A percentile compares a stretch with the other conserved stretches of the same genome.
Evolutionary conservation across 2,329 filamentous ascomycete species (phyloP).

Genomic region (Aspergillus persii): DNA sequence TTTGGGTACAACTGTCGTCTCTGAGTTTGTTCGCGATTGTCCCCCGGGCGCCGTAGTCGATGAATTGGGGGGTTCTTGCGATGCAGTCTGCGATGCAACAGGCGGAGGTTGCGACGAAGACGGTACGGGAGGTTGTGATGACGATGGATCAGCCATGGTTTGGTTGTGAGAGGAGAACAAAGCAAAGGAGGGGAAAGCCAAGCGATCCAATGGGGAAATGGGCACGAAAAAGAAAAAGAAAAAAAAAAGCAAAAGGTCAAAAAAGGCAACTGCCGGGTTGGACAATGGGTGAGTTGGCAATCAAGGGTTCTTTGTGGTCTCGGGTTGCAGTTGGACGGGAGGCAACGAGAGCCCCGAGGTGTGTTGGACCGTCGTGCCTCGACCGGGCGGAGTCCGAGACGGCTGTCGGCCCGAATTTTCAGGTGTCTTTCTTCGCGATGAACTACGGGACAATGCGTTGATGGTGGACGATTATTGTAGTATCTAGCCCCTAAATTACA

Average conservation of each 20-base stretch:
- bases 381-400: too few species aligned
- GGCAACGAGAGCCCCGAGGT: background rate
- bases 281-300: constrained; percentile 5
- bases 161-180: constrained; percentile 20
- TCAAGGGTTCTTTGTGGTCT: background rate
- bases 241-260: constrained; percentile 11
- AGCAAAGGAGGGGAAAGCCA: constrained; percentile 2
- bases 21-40: constrained; percentile 10
- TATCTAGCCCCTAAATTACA: background rate
- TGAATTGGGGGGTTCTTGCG: constrained; percentile 23
- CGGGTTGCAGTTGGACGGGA: background rate
- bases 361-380: background rate
- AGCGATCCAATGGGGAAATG: constrained; percentile 2
- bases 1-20: constrained; percentile 20
- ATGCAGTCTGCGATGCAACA: constrained; percentile 20
- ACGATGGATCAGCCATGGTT: constrained; percentile 37
- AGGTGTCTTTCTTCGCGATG: background rate
- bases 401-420: background rate
- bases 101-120: constrained; percentile 21
- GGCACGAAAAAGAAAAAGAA: constrained; percentile 1
- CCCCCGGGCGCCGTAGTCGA: constrained; percentile 14
- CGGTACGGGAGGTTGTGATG: constrained; percentile 20
- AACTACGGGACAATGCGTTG: too few species aligned
- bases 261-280: constrained; percentile 4
- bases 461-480: too few species aligned